Evolutionary conservation across 768 basidiomycete genomes (phyloP).

Genomic region (Naganishia kalamii): DNA sequence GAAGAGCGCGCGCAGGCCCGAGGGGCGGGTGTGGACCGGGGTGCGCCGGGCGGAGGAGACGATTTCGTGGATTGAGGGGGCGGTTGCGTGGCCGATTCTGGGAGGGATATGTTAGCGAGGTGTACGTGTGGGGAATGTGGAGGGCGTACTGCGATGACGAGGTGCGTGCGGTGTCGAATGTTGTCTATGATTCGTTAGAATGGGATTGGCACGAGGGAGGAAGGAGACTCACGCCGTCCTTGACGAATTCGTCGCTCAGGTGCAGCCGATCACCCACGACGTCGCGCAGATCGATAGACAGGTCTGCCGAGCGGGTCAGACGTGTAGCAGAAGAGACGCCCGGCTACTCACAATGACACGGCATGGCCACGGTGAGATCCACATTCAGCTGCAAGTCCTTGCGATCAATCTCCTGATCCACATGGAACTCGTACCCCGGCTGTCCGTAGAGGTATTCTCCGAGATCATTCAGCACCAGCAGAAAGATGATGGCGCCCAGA

Average conservation of each 20-base stretch:
- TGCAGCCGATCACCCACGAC: constrained; percentile 87
- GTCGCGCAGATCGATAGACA: constrained; percentile 84
- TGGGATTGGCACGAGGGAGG: constrained; percentile 31
- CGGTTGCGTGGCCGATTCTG: constrained; percentile 18
- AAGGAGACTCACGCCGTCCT: constrained; percentile 62
- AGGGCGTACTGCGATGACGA: constrained; percentile 40
- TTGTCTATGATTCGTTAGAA: constrained; percentile 17
- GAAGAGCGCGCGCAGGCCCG: constrained; percentile 35
- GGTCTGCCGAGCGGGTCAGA: constrained; percentile 50
- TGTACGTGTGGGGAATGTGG: neutral
- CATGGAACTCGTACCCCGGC: constrained; percentile 80
- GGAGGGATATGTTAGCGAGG: constrained; percentile 48
- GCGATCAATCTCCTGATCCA: constrained; percentile 60
- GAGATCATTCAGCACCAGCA: constrained; percentile 60
- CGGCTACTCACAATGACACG: constrained; percentile 70
- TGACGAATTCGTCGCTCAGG: constrained; percentile 68
- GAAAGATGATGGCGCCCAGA: constrained; percentile 38
- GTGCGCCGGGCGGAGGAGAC: constrained; percentile 27
- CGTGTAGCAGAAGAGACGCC: neutral
- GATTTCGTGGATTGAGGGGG: constrained; percentile 36
- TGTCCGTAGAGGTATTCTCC: constrained; percentile 91
- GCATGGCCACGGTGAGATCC: constrained; percentile 87
- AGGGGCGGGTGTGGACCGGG: neutral
- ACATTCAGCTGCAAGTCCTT: constrained; percentile 74
- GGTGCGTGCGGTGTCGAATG: constrained; percentile 77